Evolutionary conservation across 805 yeast species (phyloP).

Genomic region (Candida silvicultrix): DNA sequence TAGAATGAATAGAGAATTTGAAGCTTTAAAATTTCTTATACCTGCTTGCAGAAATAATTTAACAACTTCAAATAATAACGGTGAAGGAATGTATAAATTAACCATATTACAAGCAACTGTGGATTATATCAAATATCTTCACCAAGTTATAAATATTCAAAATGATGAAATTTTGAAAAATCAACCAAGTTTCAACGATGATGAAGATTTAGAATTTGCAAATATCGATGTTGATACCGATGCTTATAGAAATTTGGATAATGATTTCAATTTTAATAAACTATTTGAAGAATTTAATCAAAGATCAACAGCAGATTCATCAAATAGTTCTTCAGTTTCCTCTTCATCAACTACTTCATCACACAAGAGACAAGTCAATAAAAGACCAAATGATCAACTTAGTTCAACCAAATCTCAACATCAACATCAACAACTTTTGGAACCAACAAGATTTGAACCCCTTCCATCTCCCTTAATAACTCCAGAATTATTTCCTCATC

Average conservation of each 20-base stretch:
- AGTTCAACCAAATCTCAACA: not conserved
- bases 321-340: no score
- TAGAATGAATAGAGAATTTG: slow-evolving; percentile 78
- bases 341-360: not conserved
- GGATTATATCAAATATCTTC: slow-evolving; percentile 69
- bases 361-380: not conserved
- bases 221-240: slow-evolving; percentile 53
- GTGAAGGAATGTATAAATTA: slow-evolving; percentile 71
- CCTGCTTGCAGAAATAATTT: slow-evolving; percentile 63
- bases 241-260: slow-evolving; percentile 50
- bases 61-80: slow-evolving; percentile 18
- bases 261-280: slow-evolving; percentile 42
- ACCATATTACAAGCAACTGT: slow-evolving; percentile 80
- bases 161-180: slow-evolving; percentile 26
- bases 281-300: slow-evolving; percentile 15
- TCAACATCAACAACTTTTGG: no score
- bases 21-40: slow-evolving; percentile 66
- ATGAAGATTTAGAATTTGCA: slow-evolving; percentile 42
- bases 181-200: slow-evolving; percentile 13
- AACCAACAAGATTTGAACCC: slow-evolving; percentile 7
- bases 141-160: slow-evolving; percentile 48
- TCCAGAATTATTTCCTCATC: slow-evolving; percentile 19
- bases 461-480: slow-evolving; percentile 22
- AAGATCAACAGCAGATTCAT: slow-evolving; percentile 1
- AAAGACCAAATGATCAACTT: not conserved